Evolutionary conservation across 176 grass and related monocot species (phyloP), one percentile per base, ranked within the genome.

Genomic region (Guadua angustifolia): DNA sequence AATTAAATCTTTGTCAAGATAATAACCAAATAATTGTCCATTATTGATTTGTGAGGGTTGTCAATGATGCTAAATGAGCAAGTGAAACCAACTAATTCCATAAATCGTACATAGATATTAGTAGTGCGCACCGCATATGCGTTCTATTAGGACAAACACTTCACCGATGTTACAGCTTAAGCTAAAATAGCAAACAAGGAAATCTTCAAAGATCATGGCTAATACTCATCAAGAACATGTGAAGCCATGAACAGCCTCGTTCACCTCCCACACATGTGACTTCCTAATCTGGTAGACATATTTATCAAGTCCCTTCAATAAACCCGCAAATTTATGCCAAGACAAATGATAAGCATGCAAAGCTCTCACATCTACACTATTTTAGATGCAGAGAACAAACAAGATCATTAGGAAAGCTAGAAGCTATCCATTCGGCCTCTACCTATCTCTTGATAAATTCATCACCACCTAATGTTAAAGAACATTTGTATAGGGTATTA

Each of bases 241-340:
- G 90, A 95, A 65, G 88, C 90, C 85, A 95, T 95, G 69, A 95
- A 92, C 64, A 95, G 57, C 92, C 93, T 43, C 90, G 93, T 46
- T 95, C 93, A 68, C 90, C 93, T 64, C 93, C 93, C 93, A 95
- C 33, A 92, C 88, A 86, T 90, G 88, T 69, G 92, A 87, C 77
- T 88, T 92, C 50, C 89, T 90, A 43, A 94, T 94, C 75, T 83
- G 87, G 14, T 87, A 87, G 74, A 94, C 85, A 58, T 92, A 92
- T 24, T 78, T 79, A 83, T 94, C 82, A 94, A 94, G 71, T 90
- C 33, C 93, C 93, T 68, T 94, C 93, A 14, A 94, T 49, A 88
- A 95, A 92, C 93, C 90, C 92, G 69, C 24, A 80, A 60, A 45
- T 63, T 50, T 0, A 38, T 65, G 32, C 62, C 21, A 64, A 1